Evolutionary conservation across 2,329 filamentous ascomycete genomes (phyloP).

Genomic region (Niveomyces coronatus): DNA sequence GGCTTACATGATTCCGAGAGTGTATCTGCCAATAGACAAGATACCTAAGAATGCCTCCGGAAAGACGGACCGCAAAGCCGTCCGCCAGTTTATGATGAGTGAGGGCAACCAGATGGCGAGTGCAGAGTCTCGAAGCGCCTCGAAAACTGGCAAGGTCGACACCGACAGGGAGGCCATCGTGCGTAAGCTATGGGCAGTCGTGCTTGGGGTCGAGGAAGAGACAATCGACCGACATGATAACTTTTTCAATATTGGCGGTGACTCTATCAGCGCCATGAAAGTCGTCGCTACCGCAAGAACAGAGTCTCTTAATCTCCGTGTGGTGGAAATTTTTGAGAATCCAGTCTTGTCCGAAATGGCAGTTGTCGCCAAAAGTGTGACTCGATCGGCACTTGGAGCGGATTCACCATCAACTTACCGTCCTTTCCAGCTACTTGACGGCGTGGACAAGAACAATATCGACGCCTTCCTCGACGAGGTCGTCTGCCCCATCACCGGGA

Average conservation of each 20-base stretch:
- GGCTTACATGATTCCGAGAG: slow-evolving; percentile 7
- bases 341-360: slow-evolving; percentile 9
- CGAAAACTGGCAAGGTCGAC: slow-evolving; percentile 1
- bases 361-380: slow-evolving; percentile 4
- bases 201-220: slow-evolving; percentile 9
- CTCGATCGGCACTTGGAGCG: not conserved
- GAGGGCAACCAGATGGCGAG: not conserved
- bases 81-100: slow-evolving; percentile 5
- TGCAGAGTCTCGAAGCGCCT: not conserved
- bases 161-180: slow-evolving; percentile 8
- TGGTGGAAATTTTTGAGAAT: slow-evolving; percentile 10
- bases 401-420: not conserved
- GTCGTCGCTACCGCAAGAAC: slow-evolving; percentile 8
- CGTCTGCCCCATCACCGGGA: slow-evolving; percentile 5
- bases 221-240: slow-evolving; percentile 12
- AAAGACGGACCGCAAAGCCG: slow-evolving; percentile 7
- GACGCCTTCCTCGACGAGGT: slow-evolving; percentile 5
- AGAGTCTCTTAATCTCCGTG: slow-evolving; percentile 8
- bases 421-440: slow-evolving; percentile 7
- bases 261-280: slow-evolving; percentile 12
- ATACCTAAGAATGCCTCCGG: slow-evolving; percentile 7
- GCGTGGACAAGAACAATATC: slow-evolving; percentile 1
- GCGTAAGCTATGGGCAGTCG: slow-evolving; percentile 9
- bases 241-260: slow-evolving; percentile 13
- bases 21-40: slow-evolving; percentile 7